These are phyloP conservation scores for Trifolium fragiferum DNA, from an alignment of 306 rosid genomes.

Conservation along the genomic window DNA sequence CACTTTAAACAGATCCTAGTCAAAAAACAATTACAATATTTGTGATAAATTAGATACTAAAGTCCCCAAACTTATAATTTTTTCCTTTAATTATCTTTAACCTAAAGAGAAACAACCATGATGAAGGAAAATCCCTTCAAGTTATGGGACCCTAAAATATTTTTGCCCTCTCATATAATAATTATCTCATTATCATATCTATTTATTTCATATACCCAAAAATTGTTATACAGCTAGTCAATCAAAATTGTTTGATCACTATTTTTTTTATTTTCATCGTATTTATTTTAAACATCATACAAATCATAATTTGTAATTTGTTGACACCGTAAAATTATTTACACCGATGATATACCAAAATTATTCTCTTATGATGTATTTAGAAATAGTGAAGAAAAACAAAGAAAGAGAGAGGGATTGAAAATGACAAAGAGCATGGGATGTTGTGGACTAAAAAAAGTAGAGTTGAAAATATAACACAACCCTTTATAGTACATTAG, in stretches of 20 bases:
- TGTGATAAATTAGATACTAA: conserved; percentile 52
- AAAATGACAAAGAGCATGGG: conserved; percentile 46
- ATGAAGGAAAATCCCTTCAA: conserved; percentile 14
- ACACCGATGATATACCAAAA: neutral
- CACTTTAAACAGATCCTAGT: conserved; percentile 77
- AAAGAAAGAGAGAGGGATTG: conserved; percentile 38
- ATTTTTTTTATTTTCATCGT: too few species aligned
- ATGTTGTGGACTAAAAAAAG: conserved; percentile 49
- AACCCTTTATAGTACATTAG: conserved; percentile 44
- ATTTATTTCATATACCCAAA: too few species aligned
- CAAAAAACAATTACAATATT: conserved; percentile 61
- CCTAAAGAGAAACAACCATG: conserved; percentile 38
- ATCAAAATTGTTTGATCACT: too few species aligned
- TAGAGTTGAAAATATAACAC: conserved; percentile 42
- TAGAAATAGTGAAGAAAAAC: neutral
- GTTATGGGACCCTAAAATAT: conserved; percentile 35
- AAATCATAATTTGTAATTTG: neutral
- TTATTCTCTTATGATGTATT: neutral
- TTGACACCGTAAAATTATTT: neutral
- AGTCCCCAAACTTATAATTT: conserved; percentile 38
- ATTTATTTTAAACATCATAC: neutral
- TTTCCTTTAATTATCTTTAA: conserved; percentile 47
- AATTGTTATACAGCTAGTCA: too few species aligned
- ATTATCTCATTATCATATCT: too few species aligned
- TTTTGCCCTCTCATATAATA: conserved; percentile 9